Base-by-base conservation (phyloP, 345 rosid species). In the Eucalyptus sp. region DNA sequence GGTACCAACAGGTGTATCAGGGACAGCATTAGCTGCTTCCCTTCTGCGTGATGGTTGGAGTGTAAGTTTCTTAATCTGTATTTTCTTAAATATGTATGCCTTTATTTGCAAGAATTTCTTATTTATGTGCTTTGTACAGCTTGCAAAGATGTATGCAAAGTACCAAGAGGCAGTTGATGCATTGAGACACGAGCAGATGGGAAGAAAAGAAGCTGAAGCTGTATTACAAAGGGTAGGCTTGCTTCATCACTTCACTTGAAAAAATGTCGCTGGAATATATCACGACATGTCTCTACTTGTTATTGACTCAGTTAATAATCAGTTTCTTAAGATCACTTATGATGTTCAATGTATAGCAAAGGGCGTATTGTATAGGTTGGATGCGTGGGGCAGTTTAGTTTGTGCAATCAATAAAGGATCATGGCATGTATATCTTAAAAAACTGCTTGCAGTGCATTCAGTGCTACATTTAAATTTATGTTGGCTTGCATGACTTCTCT, bases 121-220 rank as follows among this genome's bases (percentile, higher is more conserved):
- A 31, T 87, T 10, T 79, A 76, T 80, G 4, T 86, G 15, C 50
- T 46, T 86, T 29, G 11, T 66, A 62, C 50, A 97, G 99, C 94
- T 96, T 88, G 97, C 96, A 83, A 98, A 96, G 94, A 97, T 98
- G 93, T 98, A 98, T 89, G 94, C 94, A 88, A 98, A 96, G 88
- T 98, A 98, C 93, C 99, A 98, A 92, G 99, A 98, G 94, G 99
- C 98, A 60, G 94, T 96, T 89, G 99, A 98, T 95, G 99, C 99
- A 64, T 87, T 95, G 90, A 95, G 97, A 88, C 99, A 98, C 91
- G 99, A 98, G 91, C 98, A 96, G 88, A 90, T 98, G 90, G 99
- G 99, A 87, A 94, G 99, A 91, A 97, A 94, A 93, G 99, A 98
- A 91, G 93, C 98, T 33, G 99, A 98, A 94, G 92, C 94, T 60